Percentiles rank a stretch among this genome's conserved stretches.
phyloP scores from a whole-genome alignment of 495 filamentous ascomycete genomes.

The Mytilinidion resinicola region DNA sequence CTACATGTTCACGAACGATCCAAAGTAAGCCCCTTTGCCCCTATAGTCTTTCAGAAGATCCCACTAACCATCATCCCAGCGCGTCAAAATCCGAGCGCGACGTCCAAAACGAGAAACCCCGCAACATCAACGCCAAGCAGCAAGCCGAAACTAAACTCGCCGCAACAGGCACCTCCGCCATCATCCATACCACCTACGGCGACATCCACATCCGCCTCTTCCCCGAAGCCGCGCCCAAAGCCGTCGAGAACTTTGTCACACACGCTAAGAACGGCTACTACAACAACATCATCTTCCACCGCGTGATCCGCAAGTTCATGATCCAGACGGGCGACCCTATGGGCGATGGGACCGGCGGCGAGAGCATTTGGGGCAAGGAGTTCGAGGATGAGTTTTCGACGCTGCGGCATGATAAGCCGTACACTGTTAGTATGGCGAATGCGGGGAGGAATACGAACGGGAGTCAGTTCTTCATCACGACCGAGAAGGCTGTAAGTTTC shows the following conservation, averaged over 20 bases:
- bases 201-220: slow-evolving; percentile 94
- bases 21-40: slow-evolving; percentile 38
- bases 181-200: slow-evolving; percentile 88
- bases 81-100: slow-evolving; percentile 82
- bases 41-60: not conserved
- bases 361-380: slow-evolving; percentile 93
- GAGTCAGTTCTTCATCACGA: slow-evolving; percentile 93
- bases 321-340: slow-evolving; percentile 89
- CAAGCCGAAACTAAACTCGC: slow-evolving; percentile 50
- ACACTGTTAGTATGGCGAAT: slow-evolving; percentile 96
- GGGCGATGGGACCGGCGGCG: slow-evolving; percentile 91
- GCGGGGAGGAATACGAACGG: slow-evolving; percentile 75
- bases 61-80: slow-evolving; percentile 8
- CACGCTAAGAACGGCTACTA: slow-evolving; percentile 87
- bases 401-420: slow-evolving; percentile 89
- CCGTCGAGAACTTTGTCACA: slow-evolving; percentile 98
- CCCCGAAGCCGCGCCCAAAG: slow-evolving; percentile 84
- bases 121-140: slow-evolving; percentile 44
- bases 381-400: slow-evolving; percentile 94
- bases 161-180: slow-evolving; percentile 69
- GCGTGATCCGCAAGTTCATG: slow-evolving; percentile 98
- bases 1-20: slow-evolving; percentile 95
- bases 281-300: slow-evolving; percentile 95
- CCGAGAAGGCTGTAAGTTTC: slow-evolving; percentile 70
- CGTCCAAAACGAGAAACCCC: slow-evolving; percentile 90